phyloP scores from a whole-genome alignment of 257 asterid species.

The Datura wrightii region DNA sequence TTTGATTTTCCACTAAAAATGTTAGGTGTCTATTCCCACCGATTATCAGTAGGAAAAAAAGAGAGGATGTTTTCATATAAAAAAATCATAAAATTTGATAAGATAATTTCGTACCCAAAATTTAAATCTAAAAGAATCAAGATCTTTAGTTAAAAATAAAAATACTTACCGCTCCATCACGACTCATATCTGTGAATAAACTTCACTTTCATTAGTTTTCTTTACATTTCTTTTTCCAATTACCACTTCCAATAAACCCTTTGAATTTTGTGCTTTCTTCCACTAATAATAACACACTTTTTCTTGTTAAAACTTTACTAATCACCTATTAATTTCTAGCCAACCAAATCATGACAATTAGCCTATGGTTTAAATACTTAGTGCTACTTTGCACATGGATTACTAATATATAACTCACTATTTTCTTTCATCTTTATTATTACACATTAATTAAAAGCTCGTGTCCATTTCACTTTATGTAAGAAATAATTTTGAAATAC shows the following conservation, averaged over 20 bases:
- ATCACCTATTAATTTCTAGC: neutral
- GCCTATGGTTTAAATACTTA: neutral
- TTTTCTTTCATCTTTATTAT: neutral
- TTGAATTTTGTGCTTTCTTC: constrained; percentile 11
- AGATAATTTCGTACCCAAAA: too few relatives aligned
- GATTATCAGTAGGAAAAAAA: too few relatives aligned
- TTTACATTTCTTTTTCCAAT: neutral
- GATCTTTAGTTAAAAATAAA: too few relatives aligned
- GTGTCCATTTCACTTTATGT: constrained; percentile 12
- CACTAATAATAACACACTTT: neutral
- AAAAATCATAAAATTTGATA: too few relatives aligned
- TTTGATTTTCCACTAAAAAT: too few relatives aligned
- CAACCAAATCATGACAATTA: constrained; percentile 13
- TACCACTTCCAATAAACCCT: neutral
- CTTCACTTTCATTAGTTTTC: neutral
- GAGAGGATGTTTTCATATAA: too few relatives aligned
- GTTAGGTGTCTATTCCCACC: too few relatives aligned
- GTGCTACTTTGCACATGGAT: constrained; percentile 2
- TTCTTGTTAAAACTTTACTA: neutral
- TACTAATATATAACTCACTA: neutral
- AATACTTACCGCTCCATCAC: neutral
- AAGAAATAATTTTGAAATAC: neutral
- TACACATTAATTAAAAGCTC: neutral
- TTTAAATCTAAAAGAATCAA: too few relatives aligned
- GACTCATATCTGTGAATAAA: neutral